Conservation (phyloP, 2,329 filamentous ascomycete genomes). For the Lachnellula suecica region DNA sequence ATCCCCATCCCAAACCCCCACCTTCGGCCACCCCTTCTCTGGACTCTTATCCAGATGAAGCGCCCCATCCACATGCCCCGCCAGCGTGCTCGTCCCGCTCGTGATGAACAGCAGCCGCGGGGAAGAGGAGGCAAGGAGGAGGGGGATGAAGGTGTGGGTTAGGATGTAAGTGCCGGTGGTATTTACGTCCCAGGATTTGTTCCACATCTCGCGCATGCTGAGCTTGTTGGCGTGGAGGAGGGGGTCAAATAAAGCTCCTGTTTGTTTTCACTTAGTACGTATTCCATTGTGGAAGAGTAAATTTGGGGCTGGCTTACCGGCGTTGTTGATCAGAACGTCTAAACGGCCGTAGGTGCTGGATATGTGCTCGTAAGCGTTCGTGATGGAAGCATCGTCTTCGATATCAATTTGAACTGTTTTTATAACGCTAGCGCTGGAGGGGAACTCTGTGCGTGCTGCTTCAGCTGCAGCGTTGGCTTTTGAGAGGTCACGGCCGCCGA, state of each 20-base stretch:
- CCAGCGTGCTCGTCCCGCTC: conserved; percentile 39
- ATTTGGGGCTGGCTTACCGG: conserved; percentile 16
- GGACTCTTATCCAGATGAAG: conserved; percentile 21
- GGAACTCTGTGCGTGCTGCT: conserved; percentile 35
- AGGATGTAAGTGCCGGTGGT: conserved; percentile 39
- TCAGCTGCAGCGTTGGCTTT: conserved; percentile 41
- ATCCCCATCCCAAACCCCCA: conserved; percentile 14
- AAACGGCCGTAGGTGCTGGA: conserved; percentile 28
- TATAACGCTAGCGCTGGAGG: conserved; percentile 27
- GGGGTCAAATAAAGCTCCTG: conserved; percentile 31
- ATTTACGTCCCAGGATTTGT: conserved; percentile 43
- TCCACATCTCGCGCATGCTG: conserved; percentile 39
- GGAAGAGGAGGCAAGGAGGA: conserved; percentile 42
- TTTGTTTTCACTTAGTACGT: neutral
- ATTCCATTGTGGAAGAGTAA: neutral
- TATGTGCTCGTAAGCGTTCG: conserved; percentile 29
- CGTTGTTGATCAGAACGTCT: conserved; percentile 37
- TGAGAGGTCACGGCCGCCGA: conserved; percentile 39
- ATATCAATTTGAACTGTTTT: conserved; percentile 32
- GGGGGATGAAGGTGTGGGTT: conserved; percentile 37
- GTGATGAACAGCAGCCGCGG: conserved; percentile 49
- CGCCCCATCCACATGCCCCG: conserved; percentile 25
- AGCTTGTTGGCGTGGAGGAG: conserved; percentile 28
- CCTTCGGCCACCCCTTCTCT: conserved; percentile 43
- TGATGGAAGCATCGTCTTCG: conserved; percentile 33